These are phyloP conservation scores for Colletotrichum coccodes DNA, from an alignment of 2,329 filamentous ascomycete genomes.

Conservation along the genomic window DNA sequence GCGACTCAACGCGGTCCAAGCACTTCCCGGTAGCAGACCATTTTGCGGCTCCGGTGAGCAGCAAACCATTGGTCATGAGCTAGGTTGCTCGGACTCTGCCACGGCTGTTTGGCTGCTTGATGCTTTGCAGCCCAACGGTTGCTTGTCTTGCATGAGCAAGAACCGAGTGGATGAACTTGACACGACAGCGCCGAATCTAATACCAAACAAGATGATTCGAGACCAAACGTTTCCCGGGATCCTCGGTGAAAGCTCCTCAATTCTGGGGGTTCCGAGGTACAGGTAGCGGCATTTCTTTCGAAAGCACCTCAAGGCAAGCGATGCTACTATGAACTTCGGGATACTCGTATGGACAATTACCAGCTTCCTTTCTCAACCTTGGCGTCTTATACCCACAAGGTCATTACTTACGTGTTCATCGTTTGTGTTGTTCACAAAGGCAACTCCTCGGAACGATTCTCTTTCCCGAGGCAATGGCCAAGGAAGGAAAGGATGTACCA, in stretches of 20 bases:
- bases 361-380: constrained; percentile 1
- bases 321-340: not conserved
- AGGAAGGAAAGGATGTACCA: not conserved
- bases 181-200: constrained; percentile 27
- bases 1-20: constrained; percentile 22
- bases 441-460: not conserved
- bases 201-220: constrained; percentile 14
- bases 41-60: constrained; percentile 6
- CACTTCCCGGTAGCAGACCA: not conserved
- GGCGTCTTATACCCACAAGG: not conserved
- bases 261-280: not conserved
- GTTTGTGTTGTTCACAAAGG: constrained; percentile 8
- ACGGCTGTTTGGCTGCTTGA: constrained; percentile 1
- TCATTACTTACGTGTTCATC: not conserved
- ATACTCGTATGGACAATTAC: not conserved
- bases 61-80: constrained; percentile 23
- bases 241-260: constrained; percentile 3
- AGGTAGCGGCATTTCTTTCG: not conserved
- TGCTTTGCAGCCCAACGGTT: constrained; percentile 12
- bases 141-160: constrained; percentile 25
- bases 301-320: constrained; percentile 5
- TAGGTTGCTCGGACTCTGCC: constrained; percentile 9
- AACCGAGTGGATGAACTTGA: constrained; percentile 32
- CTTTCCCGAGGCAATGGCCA: not conserved
- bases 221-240: constrained; percentile 12